These are phyloP conservation scores for Pseudogymnoascus sp. DNA, from an alignment of 2,329 filamentous ascomycete genomes.

Conservation along the genomic window DNA sequence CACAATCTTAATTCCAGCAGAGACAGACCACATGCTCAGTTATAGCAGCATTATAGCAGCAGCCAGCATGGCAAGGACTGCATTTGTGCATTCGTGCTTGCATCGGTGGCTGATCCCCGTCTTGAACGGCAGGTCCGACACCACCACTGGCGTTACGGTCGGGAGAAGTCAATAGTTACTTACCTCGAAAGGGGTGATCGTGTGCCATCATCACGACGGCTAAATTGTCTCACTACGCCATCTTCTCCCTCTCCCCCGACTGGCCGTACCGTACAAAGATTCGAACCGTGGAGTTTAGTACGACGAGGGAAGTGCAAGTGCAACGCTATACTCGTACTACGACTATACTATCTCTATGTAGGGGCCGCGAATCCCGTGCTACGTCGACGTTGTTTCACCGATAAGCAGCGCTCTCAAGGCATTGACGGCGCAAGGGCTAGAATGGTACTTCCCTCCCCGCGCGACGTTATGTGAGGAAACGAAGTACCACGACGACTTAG, in stretches of 20 bases:
- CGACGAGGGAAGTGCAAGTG: background rate
- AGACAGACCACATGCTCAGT: background rate
- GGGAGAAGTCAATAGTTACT: background rate
- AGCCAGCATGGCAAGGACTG: background rate
- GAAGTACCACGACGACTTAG: background rate
- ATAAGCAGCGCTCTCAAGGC: background rate
- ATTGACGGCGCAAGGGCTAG: background rate
- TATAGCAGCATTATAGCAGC: background rate
- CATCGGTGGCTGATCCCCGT: background rate
- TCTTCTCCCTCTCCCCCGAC: background rate
- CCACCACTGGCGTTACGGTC: background rate
- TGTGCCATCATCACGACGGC: conserved; percentile 6
- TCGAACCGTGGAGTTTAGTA: background rate
- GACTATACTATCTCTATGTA: background rate
- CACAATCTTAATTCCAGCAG: background rate
- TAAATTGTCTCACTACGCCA: background rate
- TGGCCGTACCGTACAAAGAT: background rate
- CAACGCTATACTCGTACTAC: background rate
- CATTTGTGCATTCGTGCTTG: background rate
- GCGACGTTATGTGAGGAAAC: background rate
- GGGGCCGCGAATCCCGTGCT: conserved; percentile 6
- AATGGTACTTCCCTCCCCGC: background rate
- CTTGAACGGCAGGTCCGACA: background rate
- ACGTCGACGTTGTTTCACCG: conserved; percentile 1
- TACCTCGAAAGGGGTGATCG: background rate